Evolutionary conservation across 2,329 filamentous ascomycete genomes (phyloP).

Genomic region (Elsinoe fawcettii): DNA sequence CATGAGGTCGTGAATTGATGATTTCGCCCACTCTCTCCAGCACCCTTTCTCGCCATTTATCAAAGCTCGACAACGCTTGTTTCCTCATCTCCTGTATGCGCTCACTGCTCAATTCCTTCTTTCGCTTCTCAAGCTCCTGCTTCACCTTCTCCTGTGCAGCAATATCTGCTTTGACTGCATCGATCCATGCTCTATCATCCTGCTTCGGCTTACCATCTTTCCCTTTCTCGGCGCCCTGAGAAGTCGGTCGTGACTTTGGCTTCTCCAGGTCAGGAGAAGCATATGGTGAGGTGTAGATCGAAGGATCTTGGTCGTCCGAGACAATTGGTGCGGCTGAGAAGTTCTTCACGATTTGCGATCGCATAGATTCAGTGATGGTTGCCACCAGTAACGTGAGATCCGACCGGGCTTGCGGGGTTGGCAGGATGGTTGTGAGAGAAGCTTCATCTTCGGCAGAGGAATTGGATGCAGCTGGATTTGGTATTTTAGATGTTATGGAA

Average conservation of each 20-base stretch:
- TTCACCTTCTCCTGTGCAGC: slow-evolving; percentile 27
- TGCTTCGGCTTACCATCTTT: slow-evolving; percentile 25
- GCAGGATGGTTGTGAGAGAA: slow-evolving; percentile 40
- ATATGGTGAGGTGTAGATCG: slow-evolving; percentile 27
- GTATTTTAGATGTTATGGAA: neutral
- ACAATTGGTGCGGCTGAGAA: slow-evolving; percentile 34
- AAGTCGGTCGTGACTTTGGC: slow-evolving; percentile 14
- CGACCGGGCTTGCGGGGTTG: slow-evolving; percentile 34
- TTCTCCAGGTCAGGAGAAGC: slow-evolving; percentile 7
- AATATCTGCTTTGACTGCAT: slow-evolving; percentile 22
- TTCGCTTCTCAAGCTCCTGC: slow-evolving; percentile 32
- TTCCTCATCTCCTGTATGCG: slow-evolving; percentile 59
- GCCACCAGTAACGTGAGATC: slow-evolving; percentile 41
- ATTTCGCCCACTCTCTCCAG: slow-evolving; percentile 64
- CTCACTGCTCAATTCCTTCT: slow-evolving; percentile 44
- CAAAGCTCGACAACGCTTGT: slow-evolving; percentile 62
- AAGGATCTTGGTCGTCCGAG: slow-evolving; percentile 22
- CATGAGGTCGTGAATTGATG: slow-evolving; percentile 35
- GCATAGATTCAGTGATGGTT: slow-evolving; percentile 40
- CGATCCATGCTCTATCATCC: slow-evolving; percentile 18
- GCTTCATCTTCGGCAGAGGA: slow-evolving; percentile 25
- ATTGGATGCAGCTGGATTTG: neutral
- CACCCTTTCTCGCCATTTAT: slow-evolving; percentile 70
- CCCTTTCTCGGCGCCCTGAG: slow-evolving; percentile 16
- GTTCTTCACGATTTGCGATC: slow-evolving; percentile 36